A percentile compares a stretch with the other conserved stretches of the same genome.
These are phyloP conservation scores for Vicia sativa DNA, from an alignment of 306 rosid species.

Conservation along the genomic window DNA sequence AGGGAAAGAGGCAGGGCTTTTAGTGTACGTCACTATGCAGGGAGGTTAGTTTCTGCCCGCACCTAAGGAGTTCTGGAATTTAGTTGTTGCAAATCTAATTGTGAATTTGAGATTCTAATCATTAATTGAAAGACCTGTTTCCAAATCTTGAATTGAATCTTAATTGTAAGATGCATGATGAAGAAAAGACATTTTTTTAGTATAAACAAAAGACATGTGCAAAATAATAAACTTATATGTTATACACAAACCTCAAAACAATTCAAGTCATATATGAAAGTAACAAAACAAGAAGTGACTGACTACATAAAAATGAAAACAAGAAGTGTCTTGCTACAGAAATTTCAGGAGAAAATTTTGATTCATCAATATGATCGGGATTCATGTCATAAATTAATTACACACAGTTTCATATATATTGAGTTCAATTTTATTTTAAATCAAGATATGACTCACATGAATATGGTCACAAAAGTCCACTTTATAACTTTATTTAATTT, in stretches of 20 bases:
- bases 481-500: background rate
- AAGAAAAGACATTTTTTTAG: background rate
- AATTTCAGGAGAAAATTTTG: background rate
- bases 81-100: background rate
- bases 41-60: constrained; percentile 77
- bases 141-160: background rate
- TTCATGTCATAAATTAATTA: background rate
- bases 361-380: background rate
- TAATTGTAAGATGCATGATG: background rate
- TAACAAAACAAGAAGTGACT: background rate
- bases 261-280: background rate
- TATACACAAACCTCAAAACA: background rate
- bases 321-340: background rate
- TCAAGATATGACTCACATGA: background rate
- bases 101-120: background rate
- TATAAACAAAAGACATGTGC: background rate
- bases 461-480: background rate
- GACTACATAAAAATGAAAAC: background rate
- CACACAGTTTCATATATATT: background rate
- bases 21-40: constrained; percentile 74
- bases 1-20: constrained; percentile 83
- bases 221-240: background rate
- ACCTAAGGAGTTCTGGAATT: constrained; percentile 34
- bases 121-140: background rate
- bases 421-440: background rate